Conservation (phyloP, 306 rosid species). For the Abrus pulchellus region DNA sequence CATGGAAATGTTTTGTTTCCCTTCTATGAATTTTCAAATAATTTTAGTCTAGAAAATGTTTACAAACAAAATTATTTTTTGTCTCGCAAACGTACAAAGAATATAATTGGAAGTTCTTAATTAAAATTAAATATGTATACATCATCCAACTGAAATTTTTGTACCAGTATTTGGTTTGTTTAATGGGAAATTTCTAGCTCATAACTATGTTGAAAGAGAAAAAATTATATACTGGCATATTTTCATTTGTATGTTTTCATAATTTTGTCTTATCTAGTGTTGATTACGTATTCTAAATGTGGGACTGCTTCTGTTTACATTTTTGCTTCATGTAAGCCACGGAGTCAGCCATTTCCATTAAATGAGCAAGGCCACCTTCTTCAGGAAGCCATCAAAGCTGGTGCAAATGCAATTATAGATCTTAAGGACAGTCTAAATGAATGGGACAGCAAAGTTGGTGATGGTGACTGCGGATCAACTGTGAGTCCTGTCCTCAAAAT, state of each 20-base stretch:
- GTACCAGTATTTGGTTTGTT: background rate
- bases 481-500: conserved; percentile 56
- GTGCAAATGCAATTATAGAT: conserved; percentile 69
- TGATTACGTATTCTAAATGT: too few species aligned
- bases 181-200: background rate
- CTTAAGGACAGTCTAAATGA: conserved; percentile 73
- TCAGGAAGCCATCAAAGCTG: conserved; percentile 74
- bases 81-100: background rate
- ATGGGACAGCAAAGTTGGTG: conserved; percentile 88
- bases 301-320: background rate
- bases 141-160: background rate
- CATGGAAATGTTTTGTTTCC: conserved; percentile 1
- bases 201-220: background rate
- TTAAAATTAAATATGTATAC: background rate
- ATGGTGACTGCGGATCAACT: conserved; percentile 89
- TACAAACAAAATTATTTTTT: background rate
- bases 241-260: background rate
- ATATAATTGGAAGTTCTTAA: background rate
- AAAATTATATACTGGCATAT: background rate
- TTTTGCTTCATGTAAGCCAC: conserved; percentile 56
- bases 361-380: conserved; percentile 69
- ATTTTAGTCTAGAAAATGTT: background rate
- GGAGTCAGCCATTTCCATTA: conserved; percentile 62
- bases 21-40: background rate
- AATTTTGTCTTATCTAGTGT: background rate